These are phyloP conservation scores for Chenopodium quinoa DNA, from an alignment of 148 eudicot genomes.

Conservation along the genomic window DNA sequence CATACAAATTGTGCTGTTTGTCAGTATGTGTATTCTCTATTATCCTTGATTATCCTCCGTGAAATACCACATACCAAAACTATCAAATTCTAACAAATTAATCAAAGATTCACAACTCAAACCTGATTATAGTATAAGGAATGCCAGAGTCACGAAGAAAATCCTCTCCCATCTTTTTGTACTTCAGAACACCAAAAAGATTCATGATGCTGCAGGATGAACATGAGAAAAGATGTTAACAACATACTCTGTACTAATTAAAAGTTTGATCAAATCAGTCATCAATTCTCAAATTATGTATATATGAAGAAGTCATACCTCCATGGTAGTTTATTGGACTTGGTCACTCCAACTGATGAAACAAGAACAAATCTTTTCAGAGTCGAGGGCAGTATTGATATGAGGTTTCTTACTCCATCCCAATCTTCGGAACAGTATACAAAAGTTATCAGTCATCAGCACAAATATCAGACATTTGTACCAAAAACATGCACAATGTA, in stretches of 20 bases:
- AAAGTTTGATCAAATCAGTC: background rate
- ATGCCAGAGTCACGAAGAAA: constrained; percentile 77
- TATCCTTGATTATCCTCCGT: background rate
- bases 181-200: constrained; percentile 95
- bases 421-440: constrained; percentile 50
- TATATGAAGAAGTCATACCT: constrained; percentile 44
- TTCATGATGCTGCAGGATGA: constrained; percentile 72
- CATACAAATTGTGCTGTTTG: background rate
- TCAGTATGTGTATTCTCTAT: background rate
- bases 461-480: background rate
- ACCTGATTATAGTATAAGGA: constrained; percentile 97
- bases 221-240: background rate
- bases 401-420: constrained; percentile 90
- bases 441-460: constrained; percentile 16
- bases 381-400: constrained; percentile 64
- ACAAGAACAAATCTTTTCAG: constrained; percentile 84
- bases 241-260: background rate
- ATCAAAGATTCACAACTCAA: background rate
- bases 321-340: constrained; percentile 93
- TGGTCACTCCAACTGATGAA: constrained; percentile 95
- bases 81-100: background rate
- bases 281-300: background rate
- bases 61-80: background rate
- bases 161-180: constrained; percentile 98
- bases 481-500: background rate